phyloP scores from a whole-genome alignment of 352 stramenopile genomes.

The Pythium volutum region DNA sequence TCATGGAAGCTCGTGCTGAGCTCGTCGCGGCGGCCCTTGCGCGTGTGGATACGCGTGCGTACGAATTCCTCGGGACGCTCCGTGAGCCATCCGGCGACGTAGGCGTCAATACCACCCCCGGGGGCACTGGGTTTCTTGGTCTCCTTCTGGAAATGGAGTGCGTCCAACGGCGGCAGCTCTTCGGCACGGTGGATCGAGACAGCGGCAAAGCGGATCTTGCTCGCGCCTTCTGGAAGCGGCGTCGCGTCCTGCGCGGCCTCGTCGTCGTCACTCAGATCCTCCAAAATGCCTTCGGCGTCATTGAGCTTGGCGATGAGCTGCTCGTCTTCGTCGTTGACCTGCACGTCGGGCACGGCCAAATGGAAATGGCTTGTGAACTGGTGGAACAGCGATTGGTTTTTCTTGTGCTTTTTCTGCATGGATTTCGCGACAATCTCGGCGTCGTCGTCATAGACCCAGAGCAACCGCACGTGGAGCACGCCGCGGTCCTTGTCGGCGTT shows the following conservation, averaged over 20 bases:
- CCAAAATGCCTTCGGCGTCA: constrained; percentile 14
- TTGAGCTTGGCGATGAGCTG: constrained; percentile 30
- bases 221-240: constrained; percentile 39
- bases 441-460: constrained; percentile 51
- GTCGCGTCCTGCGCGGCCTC: constrained; percentile 15
- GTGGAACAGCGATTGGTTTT: constrained; percentile 46
- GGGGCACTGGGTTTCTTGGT: constrained; percentile 32
- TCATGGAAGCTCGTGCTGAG: constrained; percentile 64
- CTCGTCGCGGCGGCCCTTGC: constrained; percentile 55
- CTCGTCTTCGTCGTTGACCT: constrained; percentile 53
- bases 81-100: constrained; percentile 43
- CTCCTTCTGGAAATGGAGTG: constrained; percentile 44
- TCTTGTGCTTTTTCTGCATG: constrained; percentile 43
- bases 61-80: constrained; percentile 34
- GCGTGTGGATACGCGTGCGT: constrained; percentile 67
- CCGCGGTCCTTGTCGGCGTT: constrained; percentile 52
- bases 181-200: constrained; percentile 63
- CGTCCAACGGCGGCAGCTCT: constrained; percentile 60
- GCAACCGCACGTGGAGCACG: constrained; percentile 47
- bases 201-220: constrained; percentile 47
- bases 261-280: constrained; percentile 38
- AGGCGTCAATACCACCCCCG: constrained; percentile 62
- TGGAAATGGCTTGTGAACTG: constrained; percentile 52
- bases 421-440: constrained; percentile 38
- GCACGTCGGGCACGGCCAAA: constrained; percentile 33